Conservation (phyloP, 306 rosid species). For the Styphnolobium japonicum region DNA sequence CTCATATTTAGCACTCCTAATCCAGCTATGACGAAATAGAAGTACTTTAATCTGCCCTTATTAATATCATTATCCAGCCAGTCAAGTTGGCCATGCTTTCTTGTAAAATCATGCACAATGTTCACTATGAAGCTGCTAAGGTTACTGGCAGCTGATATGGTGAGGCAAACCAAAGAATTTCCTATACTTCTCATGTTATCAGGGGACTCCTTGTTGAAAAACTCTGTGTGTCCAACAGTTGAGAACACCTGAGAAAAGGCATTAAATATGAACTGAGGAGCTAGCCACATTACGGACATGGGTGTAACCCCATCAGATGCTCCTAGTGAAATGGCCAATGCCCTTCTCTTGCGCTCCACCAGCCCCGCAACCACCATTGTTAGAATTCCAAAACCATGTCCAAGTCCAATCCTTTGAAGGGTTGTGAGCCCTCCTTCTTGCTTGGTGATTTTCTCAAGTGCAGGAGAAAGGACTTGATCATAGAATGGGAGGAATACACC, state of each 20-base stretch:
- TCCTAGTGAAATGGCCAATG: not conserved
- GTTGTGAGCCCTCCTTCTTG: constrained; percentile 34
- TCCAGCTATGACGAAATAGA: constrained; percentile 38
- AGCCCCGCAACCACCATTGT: constrained; percentile 26
- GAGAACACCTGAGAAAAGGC: constrained; percentile 33
- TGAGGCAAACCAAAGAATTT: constrained; percentile 33
- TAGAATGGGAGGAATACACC: constrained; percentile 36
- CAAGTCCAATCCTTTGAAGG: constrained; percentile 39
- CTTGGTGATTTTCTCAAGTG: constrained; percentile 26
- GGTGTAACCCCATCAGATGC: constrained; percentile 17
- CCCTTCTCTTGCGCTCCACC: constrained; percentile 24
- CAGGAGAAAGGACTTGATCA: not conserved
- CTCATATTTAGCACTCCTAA: constrained; percentile 23
- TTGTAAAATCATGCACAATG: constrained; percentile 29
- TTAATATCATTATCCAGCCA: constrained; percentile 52
- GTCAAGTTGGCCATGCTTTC: constrained; percentile 30
- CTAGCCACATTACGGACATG: constrained; percentile 52
- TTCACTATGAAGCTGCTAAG: constrained; percentile 28
- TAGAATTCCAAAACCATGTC: constrained; percentile 11
- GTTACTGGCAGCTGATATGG: constrained; percentile 31
- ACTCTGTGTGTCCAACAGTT: constrained; percentile 44
- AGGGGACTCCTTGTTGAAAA: constrained; percentile 54
- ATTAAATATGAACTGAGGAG: constrained; percentile 40
- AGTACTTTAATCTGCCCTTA: constrained; percentile 44
- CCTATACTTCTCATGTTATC: constrained; percentile 45